Evolutionary conservation across 208 protist species (phyloP), one percentile per base, ranked within the genome.

Genomic region (Polymyxa betae): DNA sequence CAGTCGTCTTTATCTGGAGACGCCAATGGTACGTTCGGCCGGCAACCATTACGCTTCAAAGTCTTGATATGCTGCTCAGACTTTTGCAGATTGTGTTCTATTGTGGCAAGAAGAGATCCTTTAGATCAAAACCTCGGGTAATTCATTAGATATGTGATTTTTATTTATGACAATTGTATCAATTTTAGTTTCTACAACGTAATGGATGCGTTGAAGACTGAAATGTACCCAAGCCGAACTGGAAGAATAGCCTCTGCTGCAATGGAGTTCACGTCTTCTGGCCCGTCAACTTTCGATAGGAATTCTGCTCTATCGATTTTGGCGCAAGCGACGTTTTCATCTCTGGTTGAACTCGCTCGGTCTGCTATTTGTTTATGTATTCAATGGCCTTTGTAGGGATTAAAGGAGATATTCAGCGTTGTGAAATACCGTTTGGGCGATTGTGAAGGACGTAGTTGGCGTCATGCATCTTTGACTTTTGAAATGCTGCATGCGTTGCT

Each of bases 341-440:
- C 72, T 38, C n/a, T 82, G n/a, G 72, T 82, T 35, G n/a, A 82
- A 20, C 16, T n/a, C 5, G 35, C 5, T 43, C n/a, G 5, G 5
- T 20, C 35, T 35, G n/a, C 5, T 16, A 82, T 82, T 20, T 5
- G 16, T n/a, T n/a, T 20, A 45, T 20, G 10, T 82, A 43, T 40
- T 5, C 72, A 43, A 43, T 82, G n/a, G n/a, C n/a, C n/a, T 43
- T 12, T 5, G 16, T 35, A 82, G 72, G 72, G 72, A 40, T 35
- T 82, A 82, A 35, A 43, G 72, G 72, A 82, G n/a, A 5, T 82
- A 82, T 43, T 82, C n/a, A n/a, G 72, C 5, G 72, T 82, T 43
- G 72, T 82, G 16, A 40, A 5, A 5, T 43, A 82, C n/a, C 72
- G 72, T 35, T 43, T 82, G 12, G n/a, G 10, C 16, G 72, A 35